Evolutionary conservation across 495 filamentous ascomycete species (phyloP), one percentile per base, ranked within the genome.

Genomic region (Aspergillus panamensis): DNA sequence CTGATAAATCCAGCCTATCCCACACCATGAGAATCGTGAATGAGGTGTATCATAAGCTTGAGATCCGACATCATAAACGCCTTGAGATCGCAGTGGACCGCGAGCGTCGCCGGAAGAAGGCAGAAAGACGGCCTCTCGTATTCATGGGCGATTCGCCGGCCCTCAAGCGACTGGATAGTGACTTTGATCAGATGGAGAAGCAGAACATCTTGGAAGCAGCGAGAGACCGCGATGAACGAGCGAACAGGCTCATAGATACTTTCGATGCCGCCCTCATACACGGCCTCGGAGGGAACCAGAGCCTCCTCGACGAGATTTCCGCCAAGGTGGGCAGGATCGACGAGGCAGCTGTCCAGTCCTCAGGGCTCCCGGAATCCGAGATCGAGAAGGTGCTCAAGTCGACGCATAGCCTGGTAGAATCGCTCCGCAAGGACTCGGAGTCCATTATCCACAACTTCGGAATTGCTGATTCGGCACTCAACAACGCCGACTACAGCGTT

Each of bases 181-280:
- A 82, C 20, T 82, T 82, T 56, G 77, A 81, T 57, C 69, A 71
- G 35, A 80, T 80, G 70, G 80, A 82, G 56, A 78, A 73, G 44
- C 76, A 76, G 42, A 78, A 79, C 45, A 73, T 77, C 14, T 61
- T 82, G 5, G 77, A 80, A 51, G 78, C 79, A 8, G 78, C 77
- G 37, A 73, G 75, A 60, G 73, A 80, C 39, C 73, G 76, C 20
- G 76, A 81, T 63, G 71, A 73, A 9, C 68, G 80, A 57, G 79
- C 79, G 17, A 82, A 82, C 57, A 66, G 69, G 35, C 67, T 82
- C 8, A 82, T 82, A 76, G 77, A 82, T 60, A 70, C 77, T 8
- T 79, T 82, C 52, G 78, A 82, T 48, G 74, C 78, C 52, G 79
- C 77, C 12, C 77, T 80, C 16, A 66, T 82, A 55, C 73, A 78